A percentile compares a stretch with the other conserved stretches of the same genome.
Conservation (phyloP, 2,329 filamentous ascomycete genomes). For the Grosmannia huntii region DNA sequence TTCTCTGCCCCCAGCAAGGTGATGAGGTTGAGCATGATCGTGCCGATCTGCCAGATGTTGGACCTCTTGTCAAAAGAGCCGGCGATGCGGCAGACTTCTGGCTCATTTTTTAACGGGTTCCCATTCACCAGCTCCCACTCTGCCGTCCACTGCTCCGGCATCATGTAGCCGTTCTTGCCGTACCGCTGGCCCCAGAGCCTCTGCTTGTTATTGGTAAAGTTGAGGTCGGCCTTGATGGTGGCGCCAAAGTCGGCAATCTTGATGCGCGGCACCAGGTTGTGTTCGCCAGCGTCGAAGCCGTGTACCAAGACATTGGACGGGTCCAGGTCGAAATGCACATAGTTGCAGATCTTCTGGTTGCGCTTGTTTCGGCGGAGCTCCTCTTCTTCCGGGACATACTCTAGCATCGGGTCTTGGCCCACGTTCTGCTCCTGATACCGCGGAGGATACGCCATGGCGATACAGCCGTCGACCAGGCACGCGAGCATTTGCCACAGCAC, state of each 20-base stretch:
- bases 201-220: neutral
- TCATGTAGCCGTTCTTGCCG: conserved; percentile 5
- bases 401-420: neutral
- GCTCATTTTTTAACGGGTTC: neutral
- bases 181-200: conserved; percentile 1
- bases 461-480: conserved; percentile 11
- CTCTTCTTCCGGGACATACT: neutral
- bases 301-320: conserved; percentile 11
- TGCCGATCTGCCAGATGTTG: conserved; percentile 11
- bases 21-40: conserved; percentile 5
- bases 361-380: neutral
- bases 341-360: conserved; percentile 3
- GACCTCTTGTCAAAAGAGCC: conserved; percentile 6
- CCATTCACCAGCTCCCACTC: conserved; percentile 8
- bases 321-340: conserved; percentile 13
- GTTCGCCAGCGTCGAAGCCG: neutral
- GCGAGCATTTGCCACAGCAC: conserved; percentile 10
- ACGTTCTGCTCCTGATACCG: neutral
- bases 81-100: neutral
- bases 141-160: conserved; percentile 11
- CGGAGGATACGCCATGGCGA: conserved; percentile 11
- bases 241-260: conserved; percentile 11
- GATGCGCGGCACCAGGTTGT: conserved; percentile 1
- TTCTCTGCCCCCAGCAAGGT: neutral
- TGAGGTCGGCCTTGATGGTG: neutral